These are phyloP conservation scores for Penicillium flavigenum DNA, from an alignment of 495 filamentous ascomycete genomes.

Conservation along the genomic window DNA sequence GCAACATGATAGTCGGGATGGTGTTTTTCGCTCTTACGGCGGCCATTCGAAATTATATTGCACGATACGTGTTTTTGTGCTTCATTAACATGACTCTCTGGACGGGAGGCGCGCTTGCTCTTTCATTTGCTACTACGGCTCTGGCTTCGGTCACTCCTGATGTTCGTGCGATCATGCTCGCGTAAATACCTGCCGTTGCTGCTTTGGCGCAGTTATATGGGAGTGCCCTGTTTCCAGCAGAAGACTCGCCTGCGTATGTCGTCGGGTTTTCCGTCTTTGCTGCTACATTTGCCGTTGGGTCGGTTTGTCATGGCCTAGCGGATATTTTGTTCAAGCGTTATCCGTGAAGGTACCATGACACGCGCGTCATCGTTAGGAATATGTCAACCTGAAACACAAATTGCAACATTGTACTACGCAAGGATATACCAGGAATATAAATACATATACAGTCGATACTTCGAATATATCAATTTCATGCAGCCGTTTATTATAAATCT, in stretches of 20 bases:
- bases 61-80: constrained; percentile 11
- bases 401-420: not conserved
- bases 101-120: constrained; percentile 9
- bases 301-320: not conserved
- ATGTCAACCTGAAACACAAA: not conserved
- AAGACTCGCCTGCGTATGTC: constrained; percentile 12
- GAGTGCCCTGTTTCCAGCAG: constrained; percentile 10
- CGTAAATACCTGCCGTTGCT: constrained; percentile 5
- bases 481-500: constrained; percentile 13
- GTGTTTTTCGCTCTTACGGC: constrained; percentile 15
- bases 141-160: constrained; percentile 5
- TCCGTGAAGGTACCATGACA: constrained; percentile 3
- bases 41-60: constrained; percentile 7
- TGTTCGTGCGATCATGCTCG: constrained; percentile 13
- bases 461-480: constrained; percentile 5
- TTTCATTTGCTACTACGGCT: constrained; percentile 12
- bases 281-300: constrained; percentile 8
- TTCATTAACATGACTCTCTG: constrained; percentile 12
- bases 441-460: not conserved
- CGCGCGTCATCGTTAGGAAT: not conserved
- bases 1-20: constrained; percentile 1
- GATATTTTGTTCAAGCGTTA: constrained; percentile 13
- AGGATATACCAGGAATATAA: not conserved
- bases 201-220: constrained; percentile 15
- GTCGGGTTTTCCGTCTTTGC: constrained; percentile 11